A percentile compares a stretch with the other conserved stretches of the same genome.
These are phyloP conservation scores for Venturiaceae sp. DNA, from an alignment of 2,329 filamentous ascomycete species.

Conservation along the genomic window DNA sequence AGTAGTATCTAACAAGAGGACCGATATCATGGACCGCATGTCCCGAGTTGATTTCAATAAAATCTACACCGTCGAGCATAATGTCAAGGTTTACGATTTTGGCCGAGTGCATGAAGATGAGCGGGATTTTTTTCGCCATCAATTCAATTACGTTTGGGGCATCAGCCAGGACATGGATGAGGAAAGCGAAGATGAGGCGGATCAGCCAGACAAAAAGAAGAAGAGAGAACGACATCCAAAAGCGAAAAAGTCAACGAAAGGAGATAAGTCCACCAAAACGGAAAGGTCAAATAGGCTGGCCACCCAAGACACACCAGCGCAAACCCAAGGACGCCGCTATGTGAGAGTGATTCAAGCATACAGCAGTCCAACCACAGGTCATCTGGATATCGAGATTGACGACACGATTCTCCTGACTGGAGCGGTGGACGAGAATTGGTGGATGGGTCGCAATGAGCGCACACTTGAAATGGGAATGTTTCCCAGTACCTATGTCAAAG, in stretches of 20 bases:
- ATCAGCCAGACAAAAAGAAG: not conserved
- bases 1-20: conserved; percentile 8
- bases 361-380: not conserved
- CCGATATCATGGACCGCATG: conserved; percentile 14
- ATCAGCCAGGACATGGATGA: not conserved
- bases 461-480: not conserved
- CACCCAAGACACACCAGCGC: not conserved
- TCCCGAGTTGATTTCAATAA: conserved; percentile 18
- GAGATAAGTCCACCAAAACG: not conserved
- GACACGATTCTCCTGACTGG: not conserved
- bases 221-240: not conserved
- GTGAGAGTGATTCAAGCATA: not conserved
- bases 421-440: not conserved
- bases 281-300: not conserved
- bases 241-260: not conserved
- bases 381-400: not conserved
- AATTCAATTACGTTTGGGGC: too few species aligned
- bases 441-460: not conserved
- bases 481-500: not conserved
- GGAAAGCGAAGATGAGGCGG: not conserved
- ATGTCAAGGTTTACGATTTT: conserved; percentile 20
- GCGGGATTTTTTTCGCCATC: not conserved
- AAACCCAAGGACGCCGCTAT: not conserved
- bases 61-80: conserved; percentile 19
- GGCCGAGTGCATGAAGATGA: conserved; percentile 13